phyloP scores from a whole-genome alignment of 129 eudicot genomes.

The Ambrosia artemisiifolia region DNA sequence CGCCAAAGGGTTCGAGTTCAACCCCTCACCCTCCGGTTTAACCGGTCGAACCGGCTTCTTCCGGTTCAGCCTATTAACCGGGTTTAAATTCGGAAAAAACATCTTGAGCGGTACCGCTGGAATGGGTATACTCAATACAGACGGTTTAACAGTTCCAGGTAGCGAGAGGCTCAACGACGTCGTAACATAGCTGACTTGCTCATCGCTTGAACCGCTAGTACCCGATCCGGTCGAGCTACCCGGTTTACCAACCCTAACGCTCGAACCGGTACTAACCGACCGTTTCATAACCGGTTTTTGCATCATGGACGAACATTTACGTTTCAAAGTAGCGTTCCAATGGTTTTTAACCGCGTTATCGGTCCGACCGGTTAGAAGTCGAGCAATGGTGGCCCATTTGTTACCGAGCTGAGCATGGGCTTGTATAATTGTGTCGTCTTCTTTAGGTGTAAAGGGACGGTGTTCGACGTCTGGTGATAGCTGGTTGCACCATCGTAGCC shows the following conservation, averaged over 20 bases:
- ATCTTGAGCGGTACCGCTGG: no score
- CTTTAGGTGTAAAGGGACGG: conserved; percentile 3
- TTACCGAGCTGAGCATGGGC: neutral
- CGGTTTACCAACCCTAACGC: conserved; percentile 22
- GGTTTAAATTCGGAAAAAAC: no score
- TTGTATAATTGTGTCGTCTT: neutral
- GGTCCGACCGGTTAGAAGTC: neutral
- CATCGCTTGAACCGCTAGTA: conserved; percentile 46
- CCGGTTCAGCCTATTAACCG: no score
- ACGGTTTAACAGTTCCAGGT: conserved; percentile 11
- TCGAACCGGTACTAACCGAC: conserved; percentile 71
- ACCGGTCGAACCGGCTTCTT: no score
- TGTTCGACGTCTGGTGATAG: conserved; percentile 3
- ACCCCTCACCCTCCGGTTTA: no score
- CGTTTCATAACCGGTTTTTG: conserved; percentile 56
- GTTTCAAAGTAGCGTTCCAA: conserved; percentile 1
- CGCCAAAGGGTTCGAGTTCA: no score
- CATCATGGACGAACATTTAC: conserved; percentile 37
- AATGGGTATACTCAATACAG: no score
- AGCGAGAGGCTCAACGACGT: conserved; percentile 58
- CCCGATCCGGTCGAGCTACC: conserved; percentile 81
- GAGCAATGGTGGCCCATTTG: conserved; percentile 8
- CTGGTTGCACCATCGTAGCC: conserved; percentile 11
- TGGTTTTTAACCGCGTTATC: conserved; percentile 2
- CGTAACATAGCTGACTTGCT: conserved; percentile 12